phyloP scores from a whole-genome alignment of 2,329 filamentous ascomycete species.

The Fusarium sp. region DNA sequence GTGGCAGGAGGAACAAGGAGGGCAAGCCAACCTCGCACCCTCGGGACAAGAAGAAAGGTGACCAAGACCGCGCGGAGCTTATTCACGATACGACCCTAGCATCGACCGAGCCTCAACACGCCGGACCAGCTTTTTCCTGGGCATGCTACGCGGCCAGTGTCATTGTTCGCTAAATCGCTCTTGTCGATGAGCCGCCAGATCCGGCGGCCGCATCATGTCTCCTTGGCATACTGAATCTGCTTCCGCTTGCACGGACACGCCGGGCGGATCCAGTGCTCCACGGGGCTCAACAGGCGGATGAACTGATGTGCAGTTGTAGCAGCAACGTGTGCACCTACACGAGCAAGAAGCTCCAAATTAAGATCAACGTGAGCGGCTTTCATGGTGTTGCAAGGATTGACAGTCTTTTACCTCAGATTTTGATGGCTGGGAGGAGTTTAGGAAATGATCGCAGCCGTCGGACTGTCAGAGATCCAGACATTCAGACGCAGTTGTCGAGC shows the following conservation, averaged over 20 bases:
- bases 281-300: conserved; percentile 7
- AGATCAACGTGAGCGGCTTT: conserved; percentile 31
- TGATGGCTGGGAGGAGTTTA: neutral
- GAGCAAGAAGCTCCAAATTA: conserved; percentile 29
- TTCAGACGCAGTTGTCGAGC: conserved; percentile 4
- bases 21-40: conserved; percentile 14
- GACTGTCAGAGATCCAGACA: conserved; percentile 16
- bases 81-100: conserved; percentile 1
- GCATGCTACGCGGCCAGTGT: neutral
- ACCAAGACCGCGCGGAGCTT: conserved; percentile 24
- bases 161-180: conserved; percentile 11
- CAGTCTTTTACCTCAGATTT: neutral
- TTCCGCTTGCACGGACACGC: conserved; percentile 38
- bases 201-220: conserved; percentile 37
- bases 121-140: neutral
- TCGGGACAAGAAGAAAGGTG: neutral
- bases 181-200: conserved; percentile 41
- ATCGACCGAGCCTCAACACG: conserved; percentile 6
- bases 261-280: conserved; percentile 29
- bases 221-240: conserved; percentile 38
- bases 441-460: neutral
- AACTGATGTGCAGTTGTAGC: conserved; percentile 26
- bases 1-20: neutral
- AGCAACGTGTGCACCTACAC: neutral
- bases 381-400: conserved; percentile 19